phyloP scores from a whole-genome alignment of 441 rosid species.

The Macaranga tanarius region DNA sequence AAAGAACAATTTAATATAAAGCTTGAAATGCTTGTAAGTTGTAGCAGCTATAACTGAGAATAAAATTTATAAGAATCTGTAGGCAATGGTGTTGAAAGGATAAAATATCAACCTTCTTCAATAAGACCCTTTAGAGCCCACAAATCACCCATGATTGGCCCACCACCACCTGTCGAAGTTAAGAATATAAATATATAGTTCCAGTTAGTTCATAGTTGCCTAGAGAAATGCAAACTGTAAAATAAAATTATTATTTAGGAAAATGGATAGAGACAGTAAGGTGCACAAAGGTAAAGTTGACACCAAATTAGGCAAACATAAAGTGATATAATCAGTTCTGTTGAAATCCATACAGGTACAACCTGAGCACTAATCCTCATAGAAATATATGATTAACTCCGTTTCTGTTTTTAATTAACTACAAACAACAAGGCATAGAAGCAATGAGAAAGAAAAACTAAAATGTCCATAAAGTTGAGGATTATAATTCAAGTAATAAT shows the following conservation, averaged over 20 bases:
- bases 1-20: conserved; percentile 1
- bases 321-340: not conserved
- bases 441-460: not conserved
- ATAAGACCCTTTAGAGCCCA: conserved; percentile 99
- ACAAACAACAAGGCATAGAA: not conserved
- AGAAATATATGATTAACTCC: not conserved
- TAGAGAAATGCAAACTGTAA: conserved; percentile 1
- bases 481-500: not conserved
- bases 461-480: not conserved
- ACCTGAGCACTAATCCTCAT: not conserved
- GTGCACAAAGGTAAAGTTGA: not conserved
- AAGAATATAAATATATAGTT: conserved; percentile 12
- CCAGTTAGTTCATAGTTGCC: conserved; percentile 22
- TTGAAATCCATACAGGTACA: not conserved
- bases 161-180: conserved; percentile 82
- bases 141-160: conserved; percentile 98
- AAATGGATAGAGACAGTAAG: not conserved
- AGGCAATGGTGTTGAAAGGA: conserved; percentile 8
- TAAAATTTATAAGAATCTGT: not conserved
- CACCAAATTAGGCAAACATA: not conserved
- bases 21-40: not conserved
- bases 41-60: not conserved
- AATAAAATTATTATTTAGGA: not conserved
- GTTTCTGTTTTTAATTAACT: not conserved
- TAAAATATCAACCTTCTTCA: conserved; percentile 68